A percentile compares a stretch with the other conserved stretches of the same genome.
phyloP scores from a whole-genome alignment of 768 basidiomycete genomes.

The Mycena vulgaris region DNA sequence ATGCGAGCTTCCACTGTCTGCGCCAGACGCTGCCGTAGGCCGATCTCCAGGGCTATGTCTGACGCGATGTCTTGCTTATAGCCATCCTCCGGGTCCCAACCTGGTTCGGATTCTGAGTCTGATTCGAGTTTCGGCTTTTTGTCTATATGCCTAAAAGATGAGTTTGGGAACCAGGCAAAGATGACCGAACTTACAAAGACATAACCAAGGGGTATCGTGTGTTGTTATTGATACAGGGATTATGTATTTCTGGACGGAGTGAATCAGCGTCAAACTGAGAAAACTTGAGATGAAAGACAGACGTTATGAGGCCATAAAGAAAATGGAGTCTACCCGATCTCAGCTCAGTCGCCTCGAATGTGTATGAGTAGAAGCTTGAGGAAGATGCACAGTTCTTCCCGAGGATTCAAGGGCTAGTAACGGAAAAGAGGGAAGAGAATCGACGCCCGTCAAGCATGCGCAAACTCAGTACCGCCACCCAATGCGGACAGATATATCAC shows the following conservation, averaged over 20 bases:
- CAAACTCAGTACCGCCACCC: background rate
- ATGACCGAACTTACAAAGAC: background rate
- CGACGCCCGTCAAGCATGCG: background rate
- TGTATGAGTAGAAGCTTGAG: no score
- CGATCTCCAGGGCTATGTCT: slow-evolving; percentile 66
- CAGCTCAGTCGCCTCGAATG: no score
- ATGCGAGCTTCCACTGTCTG: slow-evolving; percentile 62
- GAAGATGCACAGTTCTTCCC: no score
- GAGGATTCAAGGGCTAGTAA: no score
- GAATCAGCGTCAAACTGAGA: background rate
- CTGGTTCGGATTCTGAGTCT: slow-evolving; percentile 14
- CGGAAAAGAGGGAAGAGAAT: no score
- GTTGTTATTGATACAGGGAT: background rate
- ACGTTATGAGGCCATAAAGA: background rate
- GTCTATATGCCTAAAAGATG: slow-evolving; percentile 28
- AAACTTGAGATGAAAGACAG: background rate
- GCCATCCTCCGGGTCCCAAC: slow-evolving; percentile 29
- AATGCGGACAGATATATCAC: background rate
- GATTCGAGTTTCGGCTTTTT: background rate
- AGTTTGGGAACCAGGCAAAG: background rate
- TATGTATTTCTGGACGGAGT: background rate
- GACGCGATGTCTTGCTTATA: slow-evolving; percentile 33
- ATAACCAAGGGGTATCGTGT: background rate
- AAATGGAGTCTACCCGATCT: no score
- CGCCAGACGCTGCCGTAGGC: slow-evolving; percentile 57